Evolutionary conservation across 1,284 basidiomycete species (phyloP).

Genomic region (Ceratobasidium sp.): DNA sequence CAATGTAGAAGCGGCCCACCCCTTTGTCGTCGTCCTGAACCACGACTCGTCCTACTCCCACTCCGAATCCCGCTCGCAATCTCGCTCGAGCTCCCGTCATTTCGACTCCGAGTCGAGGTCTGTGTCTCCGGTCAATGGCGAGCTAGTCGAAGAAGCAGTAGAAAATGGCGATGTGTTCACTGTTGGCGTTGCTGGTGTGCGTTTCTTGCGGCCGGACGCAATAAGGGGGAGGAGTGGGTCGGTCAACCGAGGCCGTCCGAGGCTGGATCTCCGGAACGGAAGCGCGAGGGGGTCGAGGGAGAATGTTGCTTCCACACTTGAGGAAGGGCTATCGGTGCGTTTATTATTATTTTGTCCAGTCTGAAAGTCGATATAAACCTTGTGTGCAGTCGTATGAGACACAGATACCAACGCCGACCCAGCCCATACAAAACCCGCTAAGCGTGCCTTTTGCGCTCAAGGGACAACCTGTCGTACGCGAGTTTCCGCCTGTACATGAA

Average conservation of each 20-base stretch:
- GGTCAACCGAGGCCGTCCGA: constrained; percentile 34
- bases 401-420: constrained; percentile 34
- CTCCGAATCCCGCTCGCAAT: constrained; percentile 40
- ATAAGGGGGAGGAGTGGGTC: constrained; percentile 43
- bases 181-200: constrained; percentile 30
- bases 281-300: constrained; percentile 34
- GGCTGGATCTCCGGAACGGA: constrained; percentile 37
- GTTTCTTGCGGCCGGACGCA: constrained; percentile 42
- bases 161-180: constrained; percentile 31
- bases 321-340: constrained; percentile 37
- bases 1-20: constrained; percentile 38
- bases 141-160: not conserved
- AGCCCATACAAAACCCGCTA: constrained; percentile 43
- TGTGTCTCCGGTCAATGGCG: constrained; percentile 12
- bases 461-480: constrained; percentile 35
- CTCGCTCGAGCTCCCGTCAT: constrained; percentile 39
- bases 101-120: constrained; percentile 37
- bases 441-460: constrained; percentile 28
- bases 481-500: constrained; percentile 43
- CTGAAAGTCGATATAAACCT: constrained; percentile 12
- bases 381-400: constrained; percentile 34
- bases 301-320: constrained; percentile 19
- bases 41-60: constrained; percentile 41
- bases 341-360: not conserved
- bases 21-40: constrained; percentile 30